Evolutionary conservation across 306 rosid species (phyloP), one percentile per base, ranked within the genome.

Genomic region (Vigna nakashimae): DNA sequence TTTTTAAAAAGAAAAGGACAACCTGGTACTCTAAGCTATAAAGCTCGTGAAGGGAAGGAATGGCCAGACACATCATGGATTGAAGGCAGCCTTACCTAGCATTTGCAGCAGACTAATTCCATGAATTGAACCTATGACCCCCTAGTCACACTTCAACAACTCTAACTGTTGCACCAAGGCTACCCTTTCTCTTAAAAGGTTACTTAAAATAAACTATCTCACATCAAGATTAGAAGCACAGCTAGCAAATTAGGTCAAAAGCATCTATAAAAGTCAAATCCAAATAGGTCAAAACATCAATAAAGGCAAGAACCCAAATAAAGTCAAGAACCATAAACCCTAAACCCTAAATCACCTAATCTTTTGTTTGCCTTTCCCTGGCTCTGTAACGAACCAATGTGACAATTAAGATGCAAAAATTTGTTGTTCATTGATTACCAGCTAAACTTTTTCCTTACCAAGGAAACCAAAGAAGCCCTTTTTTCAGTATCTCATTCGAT

Each of bases 401-500:
- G 1, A 63, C 17, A 8, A 63, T n/a, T 24, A 15, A 30, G 68
- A 64, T 10, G 20, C 5, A 63, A 34, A 34, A 36, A 52, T n/a
- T 63, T 63, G 69, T 63, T 16, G 26, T 34, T 63, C 65, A 63
- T 50, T n/a, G 24, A 7, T 70, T n/a, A n/a, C 32, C 11, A 36
- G 65, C 9, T 40, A n/a, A 53, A 60, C 0, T 5, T 38, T 71
- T 36, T 45, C 38, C 51, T 59, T 38, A 36, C 14, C 71, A 43
- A 69, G 60, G 66, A 32, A 30, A 40, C 7, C 46, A 55, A 43
- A 53, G 52, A 18, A 57, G 66, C 50, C 32, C 56, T 6, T n/a
- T 30, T 42, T 20, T 45, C 28, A 30, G 56, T 42, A 34, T 67
- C 26, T 69, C 57, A 66, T n/a, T 32, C 22, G 13, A 38, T 74